Evolutionary conservation across 257 asterid species (phyloP).

Genomic region (Asclepias syriaca): DNA sequence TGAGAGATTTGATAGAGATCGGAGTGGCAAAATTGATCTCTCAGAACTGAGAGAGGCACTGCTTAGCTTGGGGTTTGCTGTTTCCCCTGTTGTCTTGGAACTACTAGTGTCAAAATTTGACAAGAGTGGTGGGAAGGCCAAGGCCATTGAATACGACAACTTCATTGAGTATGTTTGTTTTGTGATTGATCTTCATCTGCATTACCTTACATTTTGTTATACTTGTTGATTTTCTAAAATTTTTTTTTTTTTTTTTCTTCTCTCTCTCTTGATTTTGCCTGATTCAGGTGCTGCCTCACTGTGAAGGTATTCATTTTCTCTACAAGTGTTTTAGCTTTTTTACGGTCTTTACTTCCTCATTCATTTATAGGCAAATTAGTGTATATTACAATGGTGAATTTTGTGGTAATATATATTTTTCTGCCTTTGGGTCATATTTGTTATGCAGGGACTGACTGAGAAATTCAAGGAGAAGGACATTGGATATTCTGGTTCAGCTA

Average conservation of each 20-base stretch:
- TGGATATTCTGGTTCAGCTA: slow-evolving; percentile 63
- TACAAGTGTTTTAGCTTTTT: too few species aligned
- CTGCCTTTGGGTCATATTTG: slow-evolving; percentile 3
- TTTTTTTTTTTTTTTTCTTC: background rate
- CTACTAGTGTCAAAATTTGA: slow-evolving; percentile 85
- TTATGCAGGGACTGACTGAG: slow-evolving; percentile 81
- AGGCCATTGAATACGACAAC: slow-evolving; percentile 89
- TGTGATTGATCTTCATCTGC: background rate
- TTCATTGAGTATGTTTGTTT: slow-evolving; percentile 73
- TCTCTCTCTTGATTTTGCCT: slow-evolving; percentile 16
- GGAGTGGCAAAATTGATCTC: slow-evolving; percentile 81
- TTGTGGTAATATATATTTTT: background rate
- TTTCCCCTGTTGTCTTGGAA: slow-evolving; percentile 65
- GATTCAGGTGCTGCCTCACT: slow-evolving; percentile 90
- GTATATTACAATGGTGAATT: background rate
- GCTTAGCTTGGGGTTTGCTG: slow-evolving; percentile 76
- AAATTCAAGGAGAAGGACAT: slow-evolving; percentile 94
- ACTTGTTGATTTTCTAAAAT: slow-evolving; percentile 13
- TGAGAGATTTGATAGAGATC: slow-evolving; percentile 87
- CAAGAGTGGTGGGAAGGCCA: slow-evolving; percentile 70
- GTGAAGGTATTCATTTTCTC: slow-evolving; percentile 53
- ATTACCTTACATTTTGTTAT: background rate
- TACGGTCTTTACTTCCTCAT: background rate
- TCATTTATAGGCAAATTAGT: background rate
- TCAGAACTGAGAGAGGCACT: slow-evolving; percentile 81